Conservation (phyloP, 495 filamentous ascomycete genomes). For the Penicillium cinerascens region DNA sequence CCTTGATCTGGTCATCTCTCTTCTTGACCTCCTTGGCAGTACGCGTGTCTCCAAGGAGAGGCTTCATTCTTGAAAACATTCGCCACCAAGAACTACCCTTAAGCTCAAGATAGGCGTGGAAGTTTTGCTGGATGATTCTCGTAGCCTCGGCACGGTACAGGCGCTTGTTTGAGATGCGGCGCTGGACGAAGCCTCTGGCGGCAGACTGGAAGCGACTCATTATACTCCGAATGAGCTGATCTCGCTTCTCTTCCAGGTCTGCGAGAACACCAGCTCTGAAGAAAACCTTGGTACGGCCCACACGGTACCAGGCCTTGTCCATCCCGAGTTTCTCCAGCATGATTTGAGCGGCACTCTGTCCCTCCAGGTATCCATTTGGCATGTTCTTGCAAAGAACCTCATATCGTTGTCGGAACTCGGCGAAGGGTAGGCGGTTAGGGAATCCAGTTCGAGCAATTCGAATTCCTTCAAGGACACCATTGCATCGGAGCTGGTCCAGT, state of each 20-base stretch:
- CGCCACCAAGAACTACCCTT: slow-evolving; percentile 96
- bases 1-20: slow-evolving; percentile 86
- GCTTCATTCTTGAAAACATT: slow-evolving; percentile 92
- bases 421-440: slow-evolving; percentile 87
- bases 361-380: slow-evolving; percentile 88
- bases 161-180: slow-evolving; percentile 84
- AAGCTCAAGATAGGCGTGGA: slow-evolving; percentile 82
- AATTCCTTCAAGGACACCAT: slow-evolving; percentile 98
- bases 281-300: slow-evolving; percentile 96
- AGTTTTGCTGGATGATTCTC: slow-evolving; percentile 90
- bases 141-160: slow-evolving; percentile 93
- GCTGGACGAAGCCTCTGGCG: slow-evolving; percentile 82
- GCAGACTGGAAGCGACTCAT: slow-evolving; percentile 92
- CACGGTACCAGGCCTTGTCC: slow-evolving; percentile 81
- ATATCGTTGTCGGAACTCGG: slow-evolving; percentile 93
- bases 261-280: slow-evolving; percentile 96
- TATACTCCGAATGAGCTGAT: slow-evolving; percentile 86
- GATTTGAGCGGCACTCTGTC: slow-evolving; percentile 74
- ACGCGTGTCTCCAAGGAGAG: slow-evolving; percentile 84
- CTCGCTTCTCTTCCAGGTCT: slow-evolving; percentile 92
- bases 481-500: slow-evolving; percentile 92
- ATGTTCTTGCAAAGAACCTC: slow-evolving; percentile 91
- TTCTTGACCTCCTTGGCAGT: slow-evolving; percentile 90
- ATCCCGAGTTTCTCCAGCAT: slow-evolving; percentile 89
- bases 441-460: slow-evolving; percentile 98